Conservation (phyloP, 495 filamentous ascomycete species). For the Trichoderma asperelloides region DNA sequence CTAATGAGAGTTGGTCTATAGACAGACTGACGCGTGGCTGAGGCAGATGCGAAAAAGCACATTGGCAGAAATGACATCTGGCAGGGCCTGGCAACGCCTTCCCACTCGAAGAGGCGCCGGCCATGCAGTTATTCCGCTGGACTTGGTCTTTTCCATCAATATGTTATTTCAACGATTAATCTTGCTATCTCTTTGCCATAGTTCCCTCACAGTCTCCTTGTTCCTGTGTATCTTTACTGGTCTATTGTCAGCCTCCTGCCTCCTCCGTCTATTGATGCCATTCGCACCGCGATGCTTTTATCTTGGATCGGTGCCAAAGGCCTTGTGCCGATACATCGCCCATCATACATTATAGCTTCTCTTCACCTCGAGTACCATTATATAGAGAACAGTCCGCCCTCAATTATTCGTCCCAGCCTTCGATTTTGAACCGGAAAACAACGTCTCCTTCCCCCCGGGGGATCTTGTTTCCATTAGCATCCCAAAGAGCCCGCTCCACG, state of each 20-base stretch:
- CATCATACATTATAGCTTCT: not conserved
- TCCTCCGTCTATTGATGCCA: not conserved
- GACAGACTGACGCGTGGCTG: not conserved
- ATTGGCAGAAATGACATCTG: not conserved
- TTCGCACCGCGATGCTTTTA: not conserved
- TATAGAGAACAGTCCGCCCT: not conserved
- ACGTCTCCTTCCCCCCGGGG: slow-evolving; percentile 52
- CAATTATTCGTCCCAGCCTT: slow-evolving; percentile 30
- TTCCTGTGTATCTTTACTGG: not conserved
- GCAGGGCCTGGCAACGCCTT: slow-evolving; percentile 2
- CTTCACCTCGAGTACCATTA: not conserved
- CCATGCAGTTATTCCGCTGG: not conserved
- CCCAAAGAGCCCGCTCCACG: slow-evolving; percentile 76
- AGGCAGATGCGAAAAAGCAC: not conserved
- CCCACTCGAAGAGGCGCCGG: not conserved
- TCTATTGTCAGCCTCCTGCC: not conserved
- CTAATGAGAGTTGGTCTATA: not conserved
- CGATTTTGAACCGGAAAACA: slow-evolving; percentile 54
- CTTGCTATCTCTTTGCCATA: not conserved
- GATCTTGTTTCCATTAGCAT: slow-evolving; percentile 53
- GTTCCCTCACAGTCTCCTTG: not conserved
- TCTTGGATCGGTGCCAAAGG: not conserved
- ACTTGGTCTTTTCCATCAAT: not conserved
- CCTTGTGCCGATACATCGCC: not conserved
- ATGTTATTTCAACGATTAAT: not conserved